Percentiles rank a stretch among this genome's conserved stretches.
Evolutionary conservation across 208 protist genomes (phyloP).

Genomic region (Trypanosoma scelopori): DNA sequence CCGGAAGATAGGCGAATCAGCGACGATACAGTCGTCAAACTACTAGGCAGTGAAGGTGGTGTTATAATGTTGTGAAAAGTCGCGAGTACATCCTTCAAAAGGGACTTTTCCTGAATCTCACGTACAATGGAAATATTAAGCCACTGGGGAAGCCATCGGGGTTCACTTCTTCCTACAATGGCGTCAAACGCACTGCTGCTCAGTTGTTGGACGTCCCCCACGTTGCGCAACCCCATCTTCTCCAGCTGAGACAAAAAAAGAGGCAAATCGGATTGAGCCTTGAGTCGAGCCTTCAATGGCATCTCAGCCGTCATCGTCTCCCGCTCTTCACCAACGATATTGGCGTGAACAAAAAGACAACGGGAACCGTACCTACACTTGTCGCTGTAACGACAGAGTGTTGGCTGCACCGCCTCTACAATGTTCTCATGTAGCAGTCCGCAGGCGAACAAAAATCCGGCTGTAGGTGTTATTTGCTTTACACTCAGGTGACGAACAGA

Average conservation of each 20-base stretch:
- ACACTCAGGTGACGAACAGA: constrained; percentile 14
- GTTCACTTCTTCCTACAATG: constrained; percentile 40
- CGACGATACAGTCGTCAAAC: constrained; percentile 49
- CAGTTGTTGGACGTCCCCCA: constrained; percentile 82
- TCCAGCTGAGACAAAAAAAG: constrained; percentile 62
- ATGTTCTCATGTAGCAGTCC: constrained; percentile 52
- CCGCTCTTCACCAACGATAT: constrained; percentile 24
- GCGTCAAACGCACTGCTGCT: constrained; percentile 70
- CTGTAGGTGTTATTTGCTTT: constrained; percentile 56
- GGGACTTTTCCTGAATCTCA: constrained; percentile 53
- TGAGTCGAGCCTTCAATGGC: constrained; percentile 14
- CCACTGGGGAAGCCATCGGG: constrained; percentile 48
- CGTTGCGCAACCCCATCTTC: constrained; percentile 48
- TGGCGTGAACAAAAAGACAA: constrained; percentile 82
- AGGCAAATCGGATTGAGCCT: constrained; percentile 13
- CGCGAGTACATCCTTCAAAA: constrained; percentile 47
- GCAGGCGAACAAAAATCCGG: constrained; percentile 76
- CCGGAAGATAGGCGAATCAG: constrained; percentile 43
- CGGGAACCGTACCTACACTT: constrained; percentile 54
- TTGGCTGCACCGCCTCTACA: constrained; percentile 65
- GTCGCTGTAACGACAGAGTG: constrained; percentile 75
- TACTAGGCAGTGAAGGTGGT: constrained; percentile 36
- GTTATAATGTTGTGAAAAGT: constrained; percentile 61
- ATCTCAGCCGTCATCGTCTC: constrained; percentile 31
- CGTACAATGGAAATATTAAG: constrained; percentile 58